Evolutionary conservation across 2,329 filamentous ascomycete species (phyloP).

Genomic region (Colletotrichum eleusines): DNA sequence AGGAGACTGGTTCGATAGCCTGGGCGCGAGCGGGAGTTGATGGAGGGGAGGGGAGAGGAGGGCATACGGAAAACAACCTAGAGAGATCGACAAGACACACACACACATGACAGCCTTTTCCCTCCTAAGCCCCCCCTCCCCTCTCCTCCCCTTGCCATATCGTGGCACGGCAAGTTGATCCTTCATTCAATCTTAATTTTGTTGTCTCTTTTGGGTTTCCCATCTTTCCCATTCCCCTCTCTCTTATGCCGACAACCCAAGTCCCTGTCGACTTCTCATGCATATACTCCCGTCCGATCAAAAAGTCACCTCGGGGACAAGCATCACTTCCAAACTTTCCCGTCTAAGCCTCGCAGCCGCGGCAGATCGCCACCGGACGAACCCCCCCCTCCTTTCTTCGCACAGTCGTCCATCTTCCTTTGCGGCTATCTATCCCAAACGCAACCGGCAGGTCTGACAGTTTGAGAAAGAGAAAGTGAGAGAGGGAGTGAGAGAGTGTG

Average conservation of each 20-base stretch:
- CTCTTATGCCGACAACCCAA: background rate
- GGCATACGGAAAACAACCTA: background rate
- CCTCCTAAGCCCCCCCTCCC: too few species aligned
- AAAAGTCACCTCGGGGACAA: background rate
- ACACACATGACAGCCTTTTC: constrained; percentile 27
- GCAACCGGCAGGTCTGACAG: background rate
- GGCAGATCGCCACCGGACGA: constrained; percentile 11
- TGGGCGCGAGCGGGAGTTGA: background rate
- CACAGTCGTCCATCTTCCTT: too few species aligned
- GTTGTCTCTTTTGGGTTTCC: background rate
- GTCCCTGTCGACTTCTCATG: background rate
- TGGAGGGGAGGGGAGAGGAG: background rate
- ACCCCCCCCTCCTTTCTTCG: background rate
- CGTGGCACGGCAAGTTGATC: constrained; percentile 11
- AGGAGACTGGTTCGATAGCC: background rate
- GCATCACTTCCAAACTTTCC: background rate
- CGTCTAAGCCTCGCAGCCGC: constrained; percentile 1
- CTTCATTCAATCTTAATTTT: background rate
- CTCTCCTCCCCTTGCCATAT: background rate
- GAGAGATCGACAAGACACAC: too few species aligned
- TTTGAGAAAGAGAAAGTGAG: background rate
- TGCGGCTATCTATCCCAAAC: background rate
- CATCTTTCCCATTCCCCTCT: background rate
- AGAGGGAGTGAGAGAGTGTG: background rate
- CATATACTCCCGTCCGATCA: background rate